Evolutionary conservation across 2,329 filamentous ascomycete species (phyloP), one percentile per base, ranked within the genome.

Genomic region (Fusarium penzigii): DNA sequence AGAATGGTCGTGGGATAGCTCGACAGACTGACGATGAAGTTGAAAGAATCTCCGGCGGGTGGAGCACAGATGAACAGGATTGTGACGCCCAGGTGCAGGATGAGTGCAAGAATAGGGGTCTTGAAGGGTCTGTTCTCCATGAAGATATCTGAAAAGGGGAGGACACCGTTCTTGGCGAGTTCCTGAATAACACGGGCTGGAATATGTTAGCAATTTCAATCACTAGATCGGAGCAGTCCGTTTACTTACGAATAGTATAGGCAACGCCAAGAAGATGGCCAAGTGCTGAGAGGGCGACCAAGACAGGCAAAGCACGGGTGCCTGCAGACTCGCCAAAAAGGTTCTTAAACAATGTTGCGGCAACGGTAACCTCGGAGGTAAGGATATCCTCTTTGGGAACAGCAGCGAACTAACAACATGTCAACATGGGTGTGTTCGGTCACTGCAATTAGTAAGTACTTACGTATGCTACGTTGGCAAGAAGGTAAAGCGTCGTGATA

Each of bases 51-150:
- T 3, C 62, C 61, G 0, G 62, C 61, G 1, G 59, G 62, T 1
- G 61, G 59, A 2, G 59, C 61, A 14, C 62, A 64, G 9, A 64
- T 57, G 40, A 64, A 64, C 5, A 64, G 43, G 13, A 62, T 56
- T 0, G 59, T 62, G 1, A 64, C 61, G 1, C 52, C 61, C 1
- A 61, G 47, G 13, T 63, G 62, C 2, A 63, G 52, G 0, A 52
- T 5, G 4, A 64, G 47, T 1, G 54, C 57, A 6, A 47, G 57
- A 29, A 64, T 59, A 9, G 61, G 62, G 3, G 62, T 62, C 32
- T 58, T 55, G 39, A 63, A 64, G 3, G 62, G 60, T 2, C 61
- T 48, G 20, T 64, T 64, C 39, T 63, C 62, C 61, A 64, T 63
- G 9, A 62, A 59, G 8, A 64, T 17, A 41, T 64, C 52, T 9